Conservation (phyloP, 768 basidiomycete genomes). For the Tremella fuciformis region DNA sequence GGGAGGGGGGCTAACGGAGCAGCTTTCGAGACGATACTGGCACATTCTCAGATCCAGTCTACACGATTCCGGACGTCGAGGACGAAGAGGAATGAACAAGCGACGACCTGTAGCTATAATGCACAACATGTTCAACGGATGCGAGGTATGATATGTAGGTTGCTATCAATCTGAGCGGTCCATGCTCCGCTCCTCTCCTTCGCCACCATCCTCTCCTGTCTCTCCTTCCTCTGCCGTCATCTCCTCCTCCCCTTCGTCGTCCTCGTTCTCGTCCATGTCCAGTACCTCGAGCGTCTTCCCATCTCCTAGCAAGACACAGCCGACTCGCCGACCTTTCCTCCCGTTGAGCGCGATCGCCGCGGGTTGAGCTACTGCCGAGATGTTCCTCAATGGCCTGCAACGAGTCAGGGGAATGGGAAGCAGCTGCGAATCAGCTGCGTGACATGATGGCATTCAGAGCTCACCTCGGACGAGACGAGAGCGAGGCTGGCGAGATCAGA, state of each 20-base stretch:
- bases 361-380: not conserved
- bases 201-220: too few species aligned
- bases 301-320: constrained; percentile 28
- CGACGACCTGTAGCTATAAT: constrained; percentile 5
- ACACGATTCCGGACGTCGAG: constrained; percentile 42
- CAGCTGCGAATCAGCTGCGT: not conserved
- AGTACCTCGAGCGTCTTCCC: constrained; percentile 27
- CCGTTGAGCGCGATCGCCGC: constrained; percentile 31
- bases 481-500: not conserved
- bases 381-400: constrained; percentile 1
- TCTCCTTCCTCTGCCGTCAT: not conserved
- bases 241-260: constrained; percentile 11
- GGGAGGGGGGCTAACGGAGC: not conserved
- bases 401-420: not conserved
- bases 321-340: constrained; percentile 29
- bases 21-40: constrained; percentile 28
- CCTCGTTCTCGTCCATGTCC: constrained; percentile 34
- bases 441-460: not conserved
- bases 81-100: constrained; percentile 29
- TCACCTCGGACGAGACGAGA: not conserved
- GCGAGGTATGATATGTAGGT: too few species aligned
- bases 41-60: constrained; percentile 30
- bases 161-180: too few species aligned
- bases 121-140: too few species aligned
- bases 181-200: not conserved